phyloP scores from a whole-genome alignment of 345 rosid genomes.

The Hibiscus tridactylites region DNA sequence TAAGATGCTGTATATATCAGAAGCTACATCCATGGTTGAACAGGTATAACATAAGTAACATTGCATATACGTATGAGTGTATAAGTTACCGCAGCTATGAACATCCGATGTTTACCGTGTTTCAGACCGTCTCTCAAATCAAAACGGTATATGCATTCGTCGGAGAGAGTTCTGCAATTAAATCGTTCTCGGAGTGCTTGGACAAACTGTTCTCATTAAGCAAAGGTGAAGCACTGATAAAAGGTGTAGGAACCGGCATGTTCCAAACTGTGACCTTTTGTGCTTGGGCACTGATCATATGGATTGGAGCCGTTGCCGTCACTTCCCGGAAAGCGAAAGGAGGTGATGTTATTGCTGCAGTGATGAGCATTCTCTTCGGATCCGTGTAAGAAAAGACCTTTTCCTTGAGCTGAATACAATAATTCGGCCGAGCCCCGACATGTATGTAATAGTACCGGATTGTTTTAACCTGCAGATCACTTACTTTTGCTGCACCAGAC shows the following conservation, averaged over 20 bases:
- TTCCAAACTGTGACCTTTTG: conserved; percentile 47
- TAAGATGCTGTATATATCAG: conserved; percentile 37
- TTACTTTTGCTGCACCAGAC: conserved; percentile 63
- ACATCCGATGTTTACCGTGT: neutral
- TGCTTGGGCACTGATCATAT: conserved; percentile 53
- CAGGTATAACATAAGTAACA: conserved; percentile 23
- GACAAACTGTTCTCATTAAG: conserved; percentile 31
- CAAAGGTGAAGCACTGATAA: conserved; percentile 50
- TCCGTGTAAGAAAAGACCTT: conserved; percentile 39
- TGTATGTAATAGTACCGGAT: neutral
- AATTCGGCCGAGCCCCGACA: neutral
- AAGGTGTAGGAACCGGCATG: conserved; percentile 58
- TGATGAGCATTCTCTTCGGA: conserved; percentile 63
- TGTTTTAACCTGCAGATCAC: conserved; percentile 31
- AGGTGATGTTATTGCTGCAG: conserved; percentile 47
- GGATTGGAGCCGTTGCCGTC: conserved; percentile 53
- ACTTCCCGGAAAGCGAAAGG: conserved; percentile 30
- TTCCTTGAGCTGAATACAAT: neutral
- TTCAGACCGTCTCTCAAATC: conserved; percentile 48
- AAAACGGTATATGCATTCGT: conserved; percentile 58
- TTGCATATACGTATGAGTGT: neutral
- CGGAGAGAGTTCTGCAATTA: conserved; percentile 40
- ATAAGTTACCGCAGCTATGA: neutral
- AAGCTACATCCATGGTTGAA: conserved; percentile 51
- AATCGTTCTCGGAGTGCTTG: conserved; percentile 38